Percentiles rank a stretch among this genome's conserved stretches.
Conservation (phyloP, 768 basidiomycete species). For the Termitomyces sp. region DNA sequence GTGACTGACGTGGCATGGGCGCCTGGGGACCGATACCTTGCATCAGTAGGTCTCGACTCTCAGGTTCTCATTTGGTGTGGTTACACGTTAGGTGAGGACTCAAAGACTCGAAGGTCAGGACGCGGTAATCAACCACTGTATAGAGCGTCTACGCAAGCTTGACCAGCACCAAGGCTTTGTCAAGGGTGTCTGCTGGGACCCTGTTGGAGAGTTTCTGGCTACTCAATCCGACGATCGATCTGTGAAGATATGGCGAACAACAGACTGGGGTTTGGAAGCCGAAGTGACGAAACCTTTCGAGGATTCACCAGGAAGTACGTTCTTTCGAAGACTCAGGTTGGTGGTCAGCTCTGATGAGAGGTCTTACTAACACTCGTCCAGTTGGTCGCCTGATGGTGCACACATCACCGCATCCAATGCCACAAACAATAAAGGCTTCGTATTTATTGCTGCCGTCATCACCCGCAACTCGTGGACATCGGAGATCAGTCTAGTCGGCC, state of each 20-base stretch:
- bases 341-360: conserved; percentile 1
- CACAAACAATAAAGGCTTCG: conserved; percentile 92
- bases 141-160: conserved; percentile 80
- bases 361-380: conserved; percentile 21
- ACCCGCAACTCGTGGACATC: conserved; percentile 85
- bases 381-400: conserved; percentile 99
- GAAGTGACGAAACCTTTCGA: conserved; percentile 89
- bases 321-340: conserved; percentile 86
- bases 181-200: conserved; percentile 99
- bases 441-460: conserved; percentile 96
- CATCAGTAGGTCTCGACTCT: conserved; percentile 91
- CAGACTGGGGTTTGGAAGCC: conserved; percentile 83
- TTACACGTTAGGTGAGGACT: conserved; percentile 69
- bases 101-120: background rate
- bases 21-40: conserved; percentile 85
- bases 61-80: conserved; percentile 94
- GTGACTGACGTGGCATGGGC: conserved; percentile 96
- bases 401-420: conserved; percentile 97
- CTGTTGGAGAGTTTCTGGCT: conserved; percentile 96
- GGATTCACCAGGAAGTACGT: conserved; percentile 91
- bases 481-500: conserved; percentile 92
- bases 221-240: conserved; percentile 96
- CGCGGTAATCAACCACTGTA: background rate
- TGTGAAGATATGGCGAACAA: conserved; percentile 95
- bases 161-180: conserved; percentile 94